Base-by-base conservation (phyloP, 2,329 filamentous ascomycete species). In the Xylariaceae sp. region DNA sequence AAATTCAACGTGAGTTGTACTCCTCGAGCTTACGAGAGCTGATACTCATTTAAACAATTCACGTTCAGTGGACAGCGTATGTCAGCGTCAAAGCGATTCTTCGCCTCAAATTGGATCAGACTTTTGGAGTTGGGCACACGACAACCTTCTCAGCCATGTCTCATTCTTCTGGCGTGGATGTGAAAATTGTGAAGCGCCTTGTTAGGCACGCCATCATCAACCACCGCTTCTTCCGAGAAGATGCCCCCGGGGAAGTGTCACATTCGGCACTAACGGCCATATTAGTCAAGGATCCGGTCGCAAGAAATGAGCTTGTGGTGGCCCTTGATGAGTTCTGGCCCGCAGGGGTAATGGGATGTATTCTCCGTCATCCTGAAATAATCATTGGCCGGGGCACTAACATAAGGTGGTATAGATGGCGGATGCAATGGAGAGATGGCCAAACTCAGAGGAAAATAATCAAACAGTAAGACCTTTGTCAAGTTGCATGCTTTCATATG, bases 141-240 rank as follows among this genome's bases (percentile, higher is more conserved):
- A 54, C 54, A 3, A 36, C 52, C 1, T 58, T 55, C 33, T 46
- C 55, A 11, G 47, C 48, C 1, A 58, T 58, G 48, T 51, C 55
- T 1, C 38, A 44, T 11, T 52, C 53, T 19, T 57, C 52, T 3
- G 55, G 55, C 11, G 19, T 55, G 4, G 46, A 30, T 33, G 46
- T 50, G 3, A 49, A 19, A 18, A 56, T 39, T 32, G 44, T 57
- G 15, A 49, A 51, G 15, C 64, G 66, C 18, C 53, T 68, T n/a
- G 51, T 69, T 17, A 58, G 65, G 11, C 60, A 64, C 39, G 60
- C 60, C 12, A 61, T 62, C 39, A 58, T 61, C 15, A 62, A 65
- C 39, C 58, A 61, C 22, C 48, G 65, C 11, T 68, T 69, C 49
- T 50, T 55, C 33, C 66, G 66, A 53, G 64, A 63, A n/a, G 48